Percentiles rank a stretch among this genome's conserved stretches.
Evolutionary conservation across 179 eudicot species (phyloP).

Genomic region (Carnegiea gigantea): DNA sequence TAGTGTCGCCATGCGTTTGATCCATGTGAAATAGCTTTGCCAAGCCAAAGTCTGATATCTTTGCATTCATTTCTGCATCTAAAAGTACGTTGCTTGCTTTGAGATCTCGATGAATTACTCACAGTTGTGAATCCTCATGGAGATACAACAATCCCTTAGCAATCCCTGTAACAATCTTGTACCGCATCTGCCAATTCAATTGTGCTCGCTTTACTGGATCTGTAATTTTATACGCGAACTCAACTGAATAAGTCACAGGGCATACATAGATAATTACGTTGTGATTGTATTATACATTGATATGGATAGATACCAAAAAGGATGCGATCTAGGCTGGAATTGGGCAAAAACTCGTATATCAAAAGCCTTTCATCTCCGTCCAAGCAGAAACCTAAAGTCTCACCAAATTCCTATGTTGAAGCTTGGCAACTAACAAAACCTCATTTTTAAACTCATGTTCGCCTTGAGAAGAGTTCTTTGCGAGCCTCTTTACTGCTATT

Average conservation of each 20-base stretch:
- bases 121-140: background rate
- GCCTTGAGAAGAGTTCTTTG: background rate
- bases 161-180: background rate
- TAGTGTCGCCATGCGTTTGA: background rate
- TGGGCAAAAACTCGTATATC: background rate
- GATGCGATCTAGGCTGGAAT: background rate
- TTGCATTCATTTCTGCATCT: background rate
- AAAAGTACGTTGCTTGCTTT: background rate
- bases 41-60: background rate
- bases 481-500: background rate
- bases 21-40: background rate
- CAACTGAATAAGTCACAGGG: background rate
- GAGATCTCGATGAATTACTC: background rate
- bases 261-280: background rate
- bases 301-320: background rate
- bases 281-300: background rate
- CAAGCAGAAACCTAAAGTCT: conserved; percentile 1
- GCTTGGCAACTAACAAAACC: background rate
- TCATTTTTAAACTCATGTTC: background rate
- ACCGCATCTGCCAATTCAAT: background rate
- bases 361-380: background rate
- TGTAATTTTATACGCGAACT: background rate
- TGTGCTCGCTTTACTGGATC: background rate
- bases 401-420: conserved; percentile 5
- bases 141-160: background rate